Evolutionary conservation across 1,284 basidiomycete species (phyloP).

Genomic region (Ustilago crameri): DNA sequence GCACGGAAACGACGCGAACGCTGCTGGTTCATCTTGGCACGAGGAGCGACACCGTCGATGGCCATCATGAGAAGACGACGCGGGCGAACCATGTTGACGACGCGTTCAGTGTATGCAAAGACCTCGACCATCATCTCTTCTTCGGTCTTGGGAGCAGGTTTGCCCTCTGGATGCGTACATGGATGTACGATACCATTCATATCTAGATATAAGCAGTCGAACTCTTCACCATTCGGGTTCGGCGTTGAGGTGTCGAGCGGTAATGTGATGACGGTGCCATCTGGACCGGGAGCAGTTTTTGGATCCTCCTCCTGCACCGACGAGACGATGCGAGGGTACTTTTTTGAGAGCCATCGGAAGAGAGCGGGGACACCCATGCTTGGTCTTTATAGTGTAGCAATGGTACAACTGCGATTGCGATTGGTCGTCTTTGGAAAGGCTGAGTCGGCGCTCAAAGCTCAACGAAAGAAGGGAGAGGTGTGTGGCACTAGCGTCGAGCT

Average conservation of each 20-base stretch:
- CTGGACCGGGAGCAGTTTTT: conserved; percentile 61
- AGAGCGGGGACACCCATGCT: conserved; percentile 66
- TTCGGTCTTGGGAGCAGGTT: conserved; percentile 89
- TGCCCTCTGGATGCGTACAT: conserved; percentile 97
- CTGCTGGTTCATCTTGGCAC: conserved; percentile 99
- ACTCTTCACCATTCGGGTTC: conserved; percentile 97
- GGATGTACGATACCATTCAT: conserved; percentile 80
- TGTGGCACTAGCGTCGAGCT: no score
- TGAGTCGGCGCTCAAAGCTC: background rate
- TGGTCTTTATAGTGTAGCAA: background rate
- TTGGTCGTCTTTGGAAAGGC: background rate
- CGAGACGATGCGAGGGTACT: conserved; percentile 68
- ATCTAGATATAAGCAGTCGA: conserved; percentile 90
- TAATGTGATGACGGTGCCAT: conserved; percentile 77
- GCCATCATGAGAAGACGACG: conserved; percentile 97
- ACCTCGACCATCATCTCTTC: conserved; percentile 99
- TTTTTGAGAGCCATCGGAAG: conserved; percentile 69
- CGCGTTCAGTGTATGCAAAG: conserved; percentile 94
- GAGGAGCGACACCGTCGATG: conserved; percentile 96
- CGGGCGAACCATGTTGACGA: conserved; percentile 96
- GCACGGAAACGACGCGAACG: conserved; percentile 94
- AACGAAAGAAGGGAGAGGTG: background rate
- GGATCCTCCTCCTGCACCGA: conserved; percentile 67
- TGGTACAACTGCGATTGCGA: no score
- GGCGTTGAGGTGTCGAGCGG: conserved; percentile 83